Conservation (phyloP, 768 basidiomycete species). For the Tremella mesenterica region DNA sequence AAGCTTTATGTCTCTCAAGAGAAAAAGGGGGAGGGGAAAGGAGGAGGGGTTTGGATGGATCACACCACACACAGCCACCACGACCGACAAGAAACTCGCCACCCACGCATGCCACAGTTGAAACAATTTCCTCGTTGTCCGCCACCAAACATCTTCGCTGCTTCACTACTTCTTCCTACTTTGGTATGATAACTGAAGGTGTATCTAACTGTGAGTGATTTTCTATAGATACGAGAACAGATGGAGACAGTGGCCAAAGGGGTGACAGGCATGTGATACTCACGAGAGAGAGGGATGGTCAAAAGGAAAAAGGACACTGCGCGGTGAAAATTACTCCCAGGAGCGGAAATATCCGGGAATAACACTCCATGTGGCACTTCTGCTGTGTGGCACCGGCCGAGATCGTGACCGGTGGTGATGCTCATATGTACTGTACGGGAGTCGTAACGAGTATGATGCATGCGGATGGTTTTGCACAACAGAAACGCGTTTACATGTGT, state of each 20-base stretch:
- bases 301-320: not conserved
- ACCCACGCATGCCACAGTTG: constrained; percentile 39
- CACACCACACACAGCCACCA: constrained; percentile 11
- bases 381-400: not conserved
- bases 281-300: not conserved
- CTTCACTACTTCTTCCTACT: no score
- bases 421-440: constrained; percentile 1
- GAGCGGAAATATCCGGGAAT: not conserved
- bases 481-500: not conserved
- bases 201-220: not conserved
- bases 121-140: constrained; percentile 33
- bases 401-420: not conserved
- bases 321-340: not conserved
- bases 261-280: not conserved
- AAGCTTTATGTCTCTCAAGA: not conserved
- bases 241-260: not conserved
- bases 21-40: not conserved
- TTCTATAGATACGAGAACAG: constrained; percentile 2
- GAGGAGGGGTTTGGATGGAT: not conserved
- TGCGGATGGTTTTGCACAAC: not conserved
- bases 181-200: no score
- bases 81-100: constrained; percentile 4
- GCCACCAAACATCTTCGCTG: constrained; percentile 26
- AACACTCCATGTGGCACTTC: not conserved
- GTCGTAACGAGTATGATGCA: not conserved